Evolutionary conservation across 2,329 filamentous ascomycete species (phyloP).

Genomic region (Clathrospora elynae): DNA sequence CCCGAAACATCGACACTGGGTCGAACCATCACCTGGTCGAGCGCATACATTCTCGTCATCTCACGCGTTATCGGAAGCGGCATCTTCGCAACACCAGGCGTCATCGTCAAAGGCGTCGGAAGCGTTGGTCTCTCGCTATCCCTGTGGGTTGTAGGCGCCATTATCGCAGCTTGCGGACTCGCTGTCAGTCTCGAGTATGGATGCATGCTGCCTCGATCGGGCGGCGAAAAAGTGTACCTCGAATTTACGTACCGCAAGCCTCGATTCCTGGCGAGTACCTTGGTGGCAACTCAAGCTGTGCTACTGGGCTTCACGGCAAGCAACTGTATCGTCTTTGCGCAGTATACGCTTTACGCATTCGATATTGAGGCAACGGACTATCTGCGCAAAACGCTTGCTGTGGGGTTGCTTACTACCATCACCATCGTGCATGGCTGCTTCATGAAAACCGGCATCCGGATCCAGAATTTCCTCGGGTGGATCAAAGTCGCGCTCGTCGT

Average conservation of each 20-base stretch:
- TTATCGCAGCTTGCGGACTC: constrained; percentile 66
- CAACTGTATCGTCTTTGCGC: constrained; percentile 72
- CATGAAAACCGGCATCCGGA: constrained; percentile 43
- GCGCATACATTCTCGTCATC: constrained; percentile 69
- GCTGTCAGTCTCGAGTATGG: constrained; percentile 70
- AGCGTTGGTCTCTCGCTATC: constrained; percentile 67
- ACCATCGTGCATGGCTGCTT: constrained; percentile 49
- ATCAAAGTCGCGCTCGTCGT: constrained; percentile 47
- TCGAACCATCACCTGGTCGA: constrained; percentile 65
- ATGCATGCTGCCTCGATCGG: constrained; percentile 71
- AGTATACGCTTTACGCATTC: constrained; percentile 66
- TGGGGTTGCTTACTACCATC: constrained; percentile 47
- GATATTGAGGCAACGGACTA: constrained; percentile 58
- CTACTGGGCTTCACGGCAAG: constrained; percentile 70
- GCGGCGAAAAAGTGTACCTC: constrained; percentile 71
- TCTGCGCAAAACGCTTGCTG: constrained; percentile 58
- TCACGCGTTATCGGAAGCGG: constrained; percentile 72
- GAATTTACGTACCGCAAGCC: constrained; percentile 70
- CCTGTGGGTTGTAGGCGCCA: constrained; percentile 67
- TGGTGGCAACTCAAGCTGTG: constrained; percentile 68
- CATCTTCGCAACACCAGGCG: constrained; percentile 73
- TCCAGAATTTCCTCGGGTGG: constrained; percentile 50
- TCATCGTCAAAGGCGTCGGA: constrained; percentile 69
- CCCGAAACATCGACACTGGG: constrained; percentile 64
- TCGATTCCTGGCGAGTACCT: constrained; percentile 65